A percentile compares a stretch with the other conserved stretches of the same genome.
phyloP scores from a whole-genome alignment of 2,329 filamentous ascomycete genomes.

The Berkeleyomyces basicola region DNA sequence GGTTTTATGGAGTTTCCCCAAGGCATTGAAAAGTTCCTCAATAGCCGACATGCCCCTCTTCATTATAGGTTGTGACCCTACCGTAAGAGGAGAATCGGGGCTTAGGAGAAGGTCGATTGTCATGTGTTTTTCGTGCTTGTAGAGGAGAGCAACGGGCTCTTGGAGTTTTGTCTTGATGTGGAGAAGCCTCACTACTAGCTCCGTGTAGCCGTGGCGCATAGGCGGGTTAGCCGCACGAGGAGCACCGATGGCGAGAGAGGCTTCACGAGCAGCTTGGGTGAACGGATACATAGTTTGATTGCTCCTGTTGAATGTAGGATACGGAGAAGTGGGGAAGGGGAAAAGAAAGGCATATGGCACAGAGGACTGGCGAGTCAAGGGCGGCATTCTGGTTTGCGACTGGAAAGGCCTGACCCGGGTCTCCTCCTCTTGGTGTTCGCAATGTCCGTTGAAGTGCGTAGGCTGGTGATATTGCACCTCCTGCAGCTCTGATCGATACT shows the following conservation, averaged over 20 bases:
- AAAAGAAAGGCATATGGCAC: not conserved
- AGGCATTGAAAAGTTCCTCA: constrained; percentile 16
- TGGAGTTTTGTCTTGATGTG: constrained; percentile 9
- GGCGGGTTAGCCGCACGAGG: not conserved
- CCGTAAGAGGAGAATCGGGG: constrained; percentile 15
- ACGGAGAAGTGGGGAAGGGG: not conserved
- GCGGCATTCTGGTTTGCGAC: not conserved
- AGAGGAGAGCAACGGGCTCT: constrained; percentile 12
- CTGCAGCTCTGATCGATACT: not conserved
- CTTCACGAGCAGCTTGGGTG: not conserved
- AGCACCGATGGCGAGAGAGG: not conserved
- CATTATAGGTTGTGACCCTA: constrained; percentile 12
- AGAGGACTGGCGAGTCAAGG: not conserved
- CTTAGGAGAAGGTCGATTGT: constrained; percentile 7
- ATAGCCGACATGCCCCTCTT: constrained; percentile 16
- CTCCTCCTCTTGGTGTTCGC: not conserved
- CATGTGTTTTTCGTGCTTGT: constrained; percentile 4
- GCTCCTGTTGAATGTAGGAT: not conserved
- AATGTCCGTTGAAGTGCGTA: not conserved
- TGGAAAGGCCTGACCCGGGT: not conserved
- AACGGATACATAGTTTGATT: not conserved
- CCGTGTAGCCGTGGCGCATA: not conserved
- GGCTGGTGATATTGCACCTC: not conserved
- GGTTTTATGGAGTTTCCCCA: not conserved
- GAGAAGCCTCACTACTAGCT: not conserved